Conservation (phyloP, 192 early-diverging fungal genomes). For the Irineochytrium annulatum region DNA sequence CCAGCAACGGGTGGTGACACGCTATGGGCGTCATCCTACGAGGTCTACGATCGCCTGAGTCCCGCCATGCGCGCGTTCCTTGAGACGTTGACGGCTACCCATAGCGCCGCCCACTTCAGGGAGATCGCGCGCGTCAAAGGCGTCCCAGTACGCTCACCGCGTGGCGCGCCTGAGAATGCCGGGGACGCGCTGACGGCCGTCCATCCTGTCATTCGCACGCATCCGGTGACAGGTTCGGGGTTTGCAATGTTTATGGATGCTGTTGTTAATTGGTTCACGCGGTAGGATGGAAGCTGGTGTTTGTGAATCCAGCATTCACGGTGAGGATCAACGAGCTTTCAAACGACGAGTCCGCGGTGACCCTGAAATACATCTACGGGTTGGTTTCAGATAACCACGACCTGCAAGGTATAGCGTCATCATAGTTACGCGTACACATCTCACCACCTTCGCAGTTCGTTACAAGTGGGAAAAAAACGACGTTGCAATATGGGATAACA, state of each 20-base stretch:
- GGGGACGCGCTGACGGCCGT: constrained; percentile 18
- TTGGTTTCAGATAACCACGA: too few species aligned
- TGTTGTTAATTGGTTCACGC: too few species aligned
- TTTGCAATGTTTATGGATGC: too few species aligned
- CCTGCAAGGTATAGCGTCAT: too few species aligned
- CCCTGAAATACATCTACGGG: constrained; percentile 55
- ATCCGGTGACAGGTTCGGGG: constrained; percentile 69
- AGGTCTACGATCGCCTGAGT: constrained; percentile 36
- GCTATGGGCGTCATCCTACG: constrained; percentile 17
- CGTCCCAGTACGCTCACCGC: constrained; percentile 20
- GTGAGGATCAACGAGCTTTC: constrained; percentile 50
- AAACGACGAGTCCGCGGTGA: constrained; percentile 47
- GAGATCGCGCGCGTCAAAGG: constrained; percentile 8
- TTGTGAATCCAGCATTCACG: constrained; percentile 61
- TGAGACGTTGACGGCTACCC: constrained; percentile 57
- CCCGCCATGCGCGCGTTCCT: constrained; percentile 50
- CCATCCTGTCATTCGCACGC: constrained; percentile 54
- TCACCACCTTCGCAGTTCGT: too few species aligned
- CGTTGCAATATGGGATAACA: constrained; percentile 51
- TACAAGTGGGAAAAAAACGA: constrained; percentile 44
- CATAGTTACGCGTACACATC: too few species aligned
- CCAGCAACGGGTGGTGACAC: constrained; percentile 22
- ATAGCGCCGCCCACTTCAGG: constrained; percentile 30
- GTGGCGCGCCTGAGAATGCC: constrained; percentile 11
- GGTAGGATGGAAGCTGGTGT: constrained; percentile 66